Conservation (phyloP, 768 basidiomycete species). For the Phlegmacium glaucopus region DNA sequence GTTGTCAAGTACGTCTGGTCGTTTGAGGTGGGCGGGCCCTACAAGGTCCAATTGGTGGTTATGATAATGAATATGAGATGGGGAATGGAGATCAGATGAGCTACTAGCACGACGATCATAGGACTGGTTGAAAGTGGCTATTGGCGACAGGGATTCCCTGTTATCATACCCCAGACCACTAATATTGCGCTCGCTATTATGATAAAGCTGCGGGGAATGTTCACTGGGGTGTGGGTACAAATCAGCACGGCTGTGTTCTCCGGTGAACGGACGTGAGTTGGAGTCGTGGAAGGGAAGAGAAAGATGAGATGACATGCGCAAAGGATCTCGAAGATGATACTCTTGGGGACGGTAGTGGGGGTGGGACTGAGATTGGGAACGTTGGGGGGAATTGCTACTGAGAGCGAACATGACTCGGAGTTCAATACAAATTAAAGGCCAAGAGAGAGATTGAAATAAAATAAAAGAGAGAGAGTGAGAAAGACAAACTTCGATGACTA, state of each 20-base stretch:
- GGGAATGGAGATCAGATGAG: slow-evolving; percentile 3
- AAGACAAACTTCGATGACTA: not conserved
- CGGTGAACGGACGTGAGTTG: slow-evolving; percentile 2
- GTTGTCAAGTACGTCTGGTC: slow-evolving; percentile 4
- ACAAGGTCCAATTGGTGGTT: not conserved
- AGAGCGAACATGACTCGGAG: slow-evolving; percentile 3
- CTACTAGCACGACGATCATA: slow-evolving; percentile 9
- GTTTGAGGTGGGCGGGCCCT: slow-evolving; percentile 7
- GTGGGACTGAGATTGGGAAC: slow-evolving; percentile 7
- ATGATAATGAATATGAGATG: not conserved
- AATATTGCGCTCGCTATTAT: not conserved
- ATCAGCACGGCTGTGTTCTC: not conserved
- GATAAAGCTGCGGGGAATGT: not conserved
- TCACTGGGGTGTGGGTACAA: not conserved
- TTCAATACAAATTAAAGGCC: not conserved
- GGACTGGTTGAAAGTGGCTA: slow-evolving; percentile 7
- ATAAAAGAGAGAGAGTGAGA: not conserved
- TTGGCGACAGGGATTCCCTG: not conserved
- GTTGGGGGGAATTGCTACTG: slow-evolving; percentile 8
- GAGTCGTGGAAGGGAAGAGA: not conserved
- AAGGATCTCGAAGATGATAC: slow-evolving; percentile 3
- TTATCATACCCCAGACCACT: not conserved
- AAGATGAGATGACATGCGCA: not conserved
- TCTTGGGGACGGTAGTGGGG: slow-evolving; percentile 10
- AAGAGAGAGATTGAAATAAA: not conserved